Evolutionary conservation across 306 rosid genomes (phyloP).

Genomic region (Malus orientalis): DNA sequence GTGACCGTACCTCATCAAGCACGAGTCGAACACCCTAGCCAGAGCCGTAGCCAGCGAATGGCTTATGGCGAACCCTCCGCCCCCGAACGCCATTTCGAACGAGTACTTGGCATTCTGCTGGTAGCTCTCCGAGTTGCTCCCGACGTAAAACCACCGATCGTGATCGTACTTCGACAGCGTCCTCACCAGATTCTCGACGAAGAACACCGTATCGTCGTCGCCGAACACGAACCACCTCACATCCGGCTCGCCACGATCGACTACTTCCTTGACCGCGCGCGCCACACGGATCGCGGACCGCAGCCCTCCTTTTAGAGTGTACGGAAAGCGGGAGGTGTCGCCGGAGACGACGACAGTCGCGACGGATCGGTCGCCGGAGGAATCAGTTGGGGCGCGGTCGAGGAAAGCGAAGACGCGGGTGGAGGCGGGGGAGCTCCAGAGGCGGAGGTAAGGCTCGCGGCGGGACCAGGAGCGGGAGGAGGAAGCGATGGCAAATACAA

Average conservation of each 20-base stretch:
- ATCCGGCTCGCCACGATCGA: conserved; percentile 53
- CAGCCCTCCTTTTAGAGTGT: conserved; percentile 54
- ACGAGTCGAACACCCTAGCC: conserved; percentile 73
- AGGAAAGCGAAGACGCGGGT: conserved; percentile 70
- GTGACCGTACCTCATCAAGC: conserved; percentile 66
- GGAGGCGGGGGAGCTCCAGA: conserved; percentile 49
- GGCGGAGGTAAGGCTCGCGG: conserved; percentile 48
- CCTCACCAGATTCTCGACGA: conserved; percentile 68
- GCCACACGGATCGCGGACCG: conserved; percentile 91
- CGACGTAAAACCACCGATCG: conserved; percentile 60
- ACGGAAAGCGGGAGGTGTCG: conserved; percentile 57
- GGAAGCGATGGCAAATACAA: conserved; percentile 67
- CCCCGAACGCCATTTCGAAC: conserved; percentile 91
- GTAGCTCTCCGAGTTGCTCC: conserved; percentile 75
- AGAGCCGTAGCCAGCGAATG: conserved; percentile 59
- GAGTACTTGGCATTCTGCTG: conserved; percentile 58
- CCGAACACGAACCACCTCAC: conserved; percentile 94
- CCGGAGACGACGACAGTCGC: conserved; percentile 52
- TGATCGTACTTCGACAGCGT: conserved; percentile 67
- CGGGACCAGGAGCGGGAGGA: conserved; percentile 56
- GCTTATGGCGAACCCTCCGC: conserved; percentile 87
- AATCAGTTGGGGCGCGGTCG: conserved; percentile 21
- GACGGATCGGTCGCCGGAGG: not conserved
- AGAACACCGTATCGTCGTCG: conserved; percentile 84
- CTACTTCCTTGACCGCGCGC: conserved; percentile 66